A percentile compares a stretch with the other conserved stretches of the same genome.
phyloP scores from a whole-genome alignment of 176 grass and related monocot genomes.

The Phoenix dactylifera region DNA sequence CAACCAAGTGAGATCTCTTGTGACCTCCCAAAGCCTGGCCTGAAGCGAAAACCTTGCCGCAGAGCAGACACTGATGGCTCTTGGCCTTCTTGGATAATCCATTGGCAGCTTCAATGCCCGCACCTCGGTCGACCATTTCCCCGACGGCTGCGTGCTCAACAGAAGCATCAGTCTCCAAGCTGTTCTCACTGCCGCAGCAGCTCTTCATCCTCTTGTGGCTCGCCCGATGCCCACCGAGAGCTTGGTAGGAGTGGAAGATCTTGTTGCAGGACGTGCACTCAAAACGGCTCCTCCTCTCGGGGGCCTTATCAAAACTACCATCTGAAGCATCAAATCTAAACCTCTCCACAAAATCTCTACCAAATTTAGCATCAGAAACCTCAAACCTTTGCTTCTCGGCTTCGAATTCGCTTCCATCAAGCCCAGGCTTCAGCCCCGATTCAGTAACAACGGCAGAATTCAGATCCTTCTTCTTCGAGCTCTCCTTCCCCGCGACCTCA shows the following conservation, averaged over 20 bases:
- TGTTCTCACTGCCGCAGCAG: not conserved
- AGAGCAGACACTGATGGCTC: constrained; percentile 22
- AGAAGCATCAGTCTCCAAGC: too few relatives aligned
- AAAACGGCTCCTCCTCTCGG: constrained; percentile 10
- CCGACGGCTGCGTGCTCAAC: too few relatives aligned
- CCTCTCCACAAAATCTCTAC: not conserved
- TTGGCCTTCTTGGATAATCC: constrained; percentile 11
- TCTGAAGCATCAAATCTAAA: constrained; percentile 11
- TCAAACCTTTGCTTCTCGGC: not conserved
- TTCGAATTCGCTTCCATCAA: not conserved
- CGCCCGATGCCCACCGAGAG: constrained; percentile 38
- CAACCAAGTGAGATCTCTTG: constrained; percentile 23
- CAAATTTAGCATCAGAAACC: not conserved
- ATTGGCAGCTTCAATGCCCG: too few relatives aligned
- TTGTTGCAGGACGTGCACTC: constrained; percentile 34
- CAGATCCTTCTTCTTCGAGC: not conserved
- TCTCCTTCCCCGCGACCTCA: too few relatives aligned
- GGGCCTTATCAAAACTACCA: not conserved
- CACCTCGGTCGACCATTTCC: too few relatives aligned
- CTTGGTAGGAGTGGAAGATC: constrained; percentile 28
- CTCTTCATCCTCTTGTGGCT: constrained; percentile 11
- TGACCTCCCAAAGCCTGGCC: constrained; percentile 33
- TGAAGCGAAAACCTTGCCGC: constrained; percentile 24
- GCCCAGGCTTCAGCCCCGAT: not conserved
- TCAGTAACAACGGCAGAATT: constrained; percentile 1